phyloP scores from a whole-genome alignment of 2,329 filamentous ascomycete genomes.

The Fusarium continuum region DNA sequence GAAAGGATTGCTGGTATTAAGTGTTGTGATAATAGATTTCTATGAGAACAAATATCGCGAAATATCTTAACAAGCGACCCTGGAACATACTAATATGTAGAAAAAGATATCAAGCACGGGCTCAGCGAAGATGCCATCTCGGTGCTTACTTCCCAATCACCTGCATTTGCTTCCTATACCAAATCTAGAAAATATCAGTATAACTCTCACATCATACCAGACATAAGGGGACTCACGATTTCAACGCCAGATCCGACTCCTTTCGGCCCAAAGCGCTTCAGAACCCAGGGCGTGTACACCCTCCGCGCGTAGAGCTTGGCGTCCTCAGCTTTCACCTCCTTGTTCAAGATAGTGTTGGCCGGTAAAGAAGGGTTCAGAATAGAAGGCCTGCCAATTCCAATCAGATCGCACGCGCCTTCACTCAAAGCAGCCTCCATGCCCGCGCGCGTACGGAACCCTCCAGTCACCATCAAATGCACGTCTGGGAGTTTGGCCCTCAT shows the following conservation, averaged over 20 bases:
- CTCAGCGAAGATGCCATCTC: not conserved
- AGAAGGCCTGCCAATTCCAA: conserved; percentile 53
- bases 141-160: conserved; percentile 1
- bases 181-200: conserved; percentile 6
- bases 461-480: conserved; percentile 65
- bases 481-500: conserved; percentile 57
- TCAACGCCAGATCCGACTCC: conserved; percentile 32
- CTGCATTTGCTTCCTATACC: conserved; percentile 30
- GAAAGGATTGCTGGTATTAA: no score
- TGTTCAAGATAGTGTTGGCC: conserved; percentile 36
- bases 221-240: not conserved
- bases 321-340: conserved; percentile 24
- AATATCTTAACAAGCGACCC: no score
- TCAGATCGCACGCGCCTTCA: conserved; percentile 52
- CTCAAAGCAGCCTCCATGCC: conserved; percentile 54
- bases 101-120: not conserved
- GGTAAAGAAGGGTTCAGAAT: conserved; percentile 52
- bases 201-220: accelerated
- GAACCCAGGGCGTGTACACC: conserved; percentile 21
- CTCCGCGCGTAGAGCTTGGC: conserved; percentile 16
- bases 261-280: conserved; percentile 28
- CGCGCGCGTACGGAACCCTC: conserved; percentile 65
- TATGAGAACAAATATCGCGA: no score
- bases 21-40: no score
- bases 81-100: no score